These are phyloP conservation scores for Fusarium penzigii DNA, from an alignment of 2,329 filamentous ascomycete species.

Conservation along the genomic window DNA sequence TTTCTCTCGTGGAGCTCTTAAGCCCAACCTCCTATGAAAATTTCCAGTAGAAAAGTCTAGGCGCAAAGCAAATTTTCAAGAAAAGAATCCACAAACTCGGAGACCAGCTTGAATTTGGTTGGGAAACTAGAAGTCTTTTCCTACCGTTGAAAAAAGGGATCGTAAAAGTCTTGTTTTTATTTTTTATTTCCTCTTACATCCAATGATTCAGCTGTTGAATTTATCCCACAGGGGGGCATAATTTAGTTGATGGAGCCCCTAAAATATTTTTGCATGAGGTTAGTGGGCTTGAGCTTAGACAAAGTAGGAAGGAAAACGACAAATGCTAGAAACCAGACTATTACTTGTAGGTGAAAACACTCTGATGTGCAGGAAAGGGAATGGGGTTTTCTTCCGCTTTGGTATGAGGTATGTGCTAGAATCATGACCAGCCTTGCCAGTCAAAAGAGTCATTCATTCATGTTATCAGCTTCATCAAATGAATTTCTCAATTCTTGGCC, in stretches of 20 bases:
- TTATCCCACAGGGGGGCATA: background rate
- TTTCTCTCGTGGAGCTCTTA: background rate
- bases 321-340: background rate
- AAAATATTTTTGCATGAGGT: too few species aligned
- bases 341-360: background rate
- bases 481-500: too few species aligned
- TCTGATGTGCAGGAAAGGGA: background rate
- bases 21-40: background rate
- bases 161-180: too few species aligned
- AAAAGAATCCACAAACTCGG: background rate
- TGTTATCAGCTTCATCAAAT: too few species aligned
- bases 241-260: background rate
- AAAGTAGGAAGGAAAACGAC: background rate
- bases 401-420: too few species aligned
- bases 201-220: too few species aligned
- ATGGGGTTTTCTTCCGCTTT: background rate
- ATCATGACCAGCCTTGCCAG: background rate
- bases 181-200: too few species aligned
- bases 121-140: background rate
- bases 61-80: background rate
- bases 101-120: background rate
- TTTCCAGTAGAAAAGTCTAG: background rate
- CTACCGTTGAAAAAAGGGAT: too few species aligned
- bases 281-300: background rate
- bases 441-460: too few species aligned